Evolutionary conservation across 306 rosid genomes (phyloP).

Genomic region (Begonia fuchsioides): DNA sequence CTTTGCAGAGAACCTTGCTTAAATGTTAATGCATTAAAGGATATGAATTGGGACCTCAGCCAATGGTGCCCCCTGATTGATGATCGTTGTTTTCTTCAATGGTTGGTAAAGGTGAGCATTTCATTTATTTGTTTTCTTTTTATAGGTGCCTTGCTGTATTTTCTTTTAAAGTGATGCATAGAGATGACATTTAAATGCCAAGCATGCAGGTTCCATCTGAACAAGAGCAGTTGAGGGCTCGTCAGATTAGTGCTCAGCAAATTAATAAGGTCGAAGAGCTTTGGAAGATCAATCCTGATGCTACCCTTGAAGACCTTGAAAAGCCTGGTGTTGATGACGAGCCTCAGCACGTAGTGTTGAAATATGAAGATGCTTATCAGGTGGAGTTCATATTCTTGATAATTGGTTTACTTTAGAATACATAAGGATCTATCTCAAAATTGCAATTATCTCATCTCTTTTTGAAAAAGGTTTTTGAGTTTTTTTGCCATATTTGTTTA

Average conservation of each 20-base stretch:
- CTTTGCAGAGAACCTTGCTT: slow-evolving; percentile 98
- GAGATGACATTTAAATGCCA: slow-evolving; percentile 1
- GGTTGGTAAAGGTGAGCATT: slow-evolving; percentile 86
- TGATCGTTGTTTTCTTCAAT: slow-evolving; percentile 98
- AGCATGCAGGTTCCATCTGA: slow-evolving; percentile 82
- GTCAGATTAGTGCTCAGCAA: slow-evolving; percentile 98
- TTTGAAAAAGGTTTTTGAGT: no score
- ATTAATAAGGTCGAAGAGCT: slow-evolving; percentile 96
- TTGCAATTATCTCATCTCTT: no score
- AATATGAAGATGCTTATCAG: slow-evolving; percentile 99
- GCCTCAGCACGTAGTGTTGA: slow-evolving; percentile 86
- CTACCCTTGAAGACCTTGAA: slow-evolving; percentile 97
- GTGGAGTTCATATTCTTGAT: slow-evolving; percentile 13
- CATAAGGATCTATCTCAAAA: no score
- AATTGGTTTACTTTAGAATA: no score
- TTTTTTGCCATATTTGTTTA: slow-evolving; percentile 8
- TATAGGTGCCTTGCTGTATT: neutral
- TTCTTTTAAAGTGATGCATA: no score
- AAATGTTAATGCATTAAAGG: slow-evolving; percentile 98
- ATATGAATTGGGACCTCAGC: slow-evolving; percentile 99
- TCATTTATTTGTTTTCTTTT: slow-evolving; percentile 7
- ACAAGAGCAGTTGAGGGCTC: slow-evolving; percentile 99
- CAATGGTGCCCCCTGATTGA: slow-evolving; percentile 99
- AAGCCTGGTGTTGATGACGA: slow-evolving; percentile 99
- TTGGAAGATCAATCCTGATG: slow-evolving; percentile 98